These are phyloP conservation scores for peach (Prunus persica) DNA, from an alignment of 306 rosid genomes.

Conservation along the genomic window DNA sequence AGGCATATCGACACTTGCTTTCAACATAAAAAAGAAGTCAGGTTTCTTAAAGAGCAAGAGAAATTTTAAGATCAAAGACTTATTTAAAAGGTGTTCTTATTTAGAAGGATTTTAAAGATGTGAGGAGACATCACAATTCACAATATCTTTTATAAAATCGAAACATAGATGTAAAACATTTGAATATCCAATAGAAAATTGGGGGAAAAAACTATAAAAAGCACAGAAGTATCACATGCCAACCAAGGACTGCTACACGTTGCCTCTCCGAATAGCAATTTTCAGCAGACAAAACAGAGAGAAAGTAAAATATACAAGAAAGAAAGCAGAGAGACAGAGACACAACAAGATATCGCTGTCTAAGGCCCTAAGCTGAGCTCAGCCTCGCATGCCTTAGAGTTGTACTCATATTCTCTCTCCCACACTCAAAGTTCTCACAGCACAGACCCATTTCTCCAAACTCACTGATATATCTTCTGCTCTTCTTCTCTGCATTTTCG, in stretches of 20 bases:
- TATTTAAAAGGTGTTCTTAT: background rate
- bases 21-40: too few relatives aligned
- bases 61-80: background rate
- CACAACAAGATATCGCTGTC: constrained; percentile 53
- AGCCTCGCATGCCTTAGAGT: constrained; percentile 22
- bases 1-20: too few relatives aligned
- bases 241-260: constrained; percentile 25
- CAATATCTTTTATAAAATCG: too few relatives aligned
- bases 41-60: background rate
- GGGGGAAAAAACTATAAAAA: background rate
- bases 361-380: constrained; percentile 2
- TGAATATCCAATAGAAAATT: background rate
- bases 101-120: too few relatives aligned
- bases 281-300: constrained; percentile 13
- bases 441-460: constrained; percentile 17
- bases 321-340: constrained; percentile 27
- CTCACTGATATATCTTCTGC: background rate
- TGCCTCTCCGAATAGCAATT: constrained; percentile 26
- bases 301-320: background rate
- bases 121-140: too few relatives aligned
- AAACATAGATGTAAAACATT: background rate
- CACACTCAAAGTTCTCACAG: constrained; percentile 11
- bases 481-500: constrained; percentile 1
- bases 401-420: constrained; percentile 4
- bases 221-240: constrained; percentile 26